phyloP scores from a whole-genome alignment of 345 rosid species.

The Rhodamnia rubescens region DNA sequence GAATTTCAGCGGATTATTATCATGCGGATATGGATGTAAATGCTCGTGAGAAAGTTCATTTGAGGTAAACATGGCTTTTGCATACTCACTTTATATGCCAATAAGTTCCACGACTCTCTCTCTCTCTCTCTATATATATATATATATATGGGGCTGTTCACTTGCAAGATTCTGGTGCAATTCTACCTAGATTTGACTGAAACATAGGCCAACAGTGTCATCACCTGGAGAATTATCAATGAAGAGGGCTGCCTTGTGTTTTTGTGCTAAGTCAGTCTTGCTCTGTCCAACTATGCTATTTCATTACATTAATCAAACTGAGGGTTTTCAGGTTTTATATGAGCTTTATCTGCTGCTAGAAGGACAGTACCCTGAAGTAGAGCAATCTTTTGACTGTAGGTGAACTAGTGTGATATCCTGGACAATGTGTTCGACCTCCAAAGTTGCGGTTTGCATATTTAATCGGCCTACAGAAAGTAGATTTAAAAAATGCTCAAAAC shows the following conservation, averaged over 20 bases:
- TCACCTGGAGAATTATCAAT: not conserved
- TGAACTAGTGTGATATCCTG: not conserved
- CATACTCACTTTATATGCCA: not conserved
- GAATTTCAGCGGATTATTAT: conserved; percentile 74
- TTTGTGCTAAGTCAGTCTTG: not conserved
- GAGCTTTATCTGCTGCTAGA: not conserved
- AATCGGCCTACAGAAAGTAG: not conserved
- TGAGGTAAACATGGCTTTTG: conserved; percentile 25
- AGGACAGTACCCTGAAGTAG: not conserved
- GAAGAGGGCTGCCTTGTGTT: not conserved
- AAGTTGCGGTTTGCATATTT: not conserved
- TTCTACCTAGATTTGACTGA: not conserved
- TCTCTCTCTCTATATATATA: not conserved
- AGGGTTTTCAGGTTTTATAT: not conserved
- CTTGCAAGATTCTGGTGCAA: not conserved
- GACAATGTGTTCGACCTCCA: not conserved
- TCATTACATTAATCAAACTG: not conserved
- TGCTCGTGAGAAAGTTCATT: conserved; percentile 84
- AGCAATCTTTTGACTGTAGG: not conserved
- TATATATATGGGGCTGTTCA: not conserved
- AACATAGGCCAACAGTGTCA: not conserved
- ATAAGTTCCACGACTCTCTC: not conserved
- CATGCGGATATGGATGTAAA: conserved; percentile 92
- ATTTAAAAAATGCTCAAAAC: not conserved
- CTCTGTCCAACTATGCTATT: not conserved